Base-by-base conservation (phyloP, 495 filamentous ascomycete genomes). In the Staphylotrichum longicolle region DNA sequence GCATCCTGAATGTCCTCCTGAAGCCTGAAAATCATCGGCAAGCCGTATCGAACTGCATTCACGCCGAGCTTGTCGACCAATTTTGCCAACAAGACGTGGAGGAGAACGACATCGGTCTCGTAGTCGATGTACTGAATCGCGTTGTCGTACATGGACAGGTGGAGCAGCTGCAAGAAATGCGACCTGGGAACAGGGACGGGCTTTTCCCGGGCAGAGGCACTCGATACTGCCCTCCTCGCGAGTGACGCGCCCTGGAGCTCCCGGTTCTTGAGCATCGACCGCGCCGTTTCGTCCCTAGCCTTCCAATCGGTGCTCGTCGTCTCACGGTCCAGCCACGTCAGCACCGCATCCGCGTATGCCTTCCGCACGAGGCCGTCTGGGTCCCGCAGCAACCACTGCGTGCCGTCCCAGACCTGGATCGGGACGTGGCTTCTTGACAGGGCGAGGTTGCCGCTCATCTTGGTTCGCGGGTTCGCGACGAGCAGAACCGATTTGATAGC, bases 11-110 rank as follows among this genome's bases (percentile, higher is more conserved):
- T 86, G 66, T 95, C 91, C 63, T 93, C 90, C 69, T 96, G 92
- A 15, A 97, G 82, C 51, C 87, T 83, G 68, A 92, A 81, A 14
- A 96, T 84, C 92, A 97, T 94, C 34, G 93, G 90, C 53, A 96
- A 73, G 1, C 91, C 90, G 65, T 82, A 86, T 57, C 85, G 79
- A n/a, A 81, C 84, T 14, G 89, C 88, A 70, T 96, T 95, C 40
- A 96, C 83, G n/a, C 92, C 91, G 3, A 96, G 80, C 54, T 86
- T 87, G 50, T 85, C 82, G 39, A 91, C 83, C 4, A 96, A 79
- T 57, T 81, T 88, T 3, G 82, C 73, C 44, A 96, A 78, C 15
- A 97, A 75, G 9, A 92, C 77, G 64, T 96, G 89, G 14, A 93
- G 78, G 11, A 94, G 73, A 45, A 89, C 76, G 14, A 94, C 78